Evolutionary conservation across 306 rosid genomes (phyloP).

Genomic region (Abrus precatorius): DNA sequence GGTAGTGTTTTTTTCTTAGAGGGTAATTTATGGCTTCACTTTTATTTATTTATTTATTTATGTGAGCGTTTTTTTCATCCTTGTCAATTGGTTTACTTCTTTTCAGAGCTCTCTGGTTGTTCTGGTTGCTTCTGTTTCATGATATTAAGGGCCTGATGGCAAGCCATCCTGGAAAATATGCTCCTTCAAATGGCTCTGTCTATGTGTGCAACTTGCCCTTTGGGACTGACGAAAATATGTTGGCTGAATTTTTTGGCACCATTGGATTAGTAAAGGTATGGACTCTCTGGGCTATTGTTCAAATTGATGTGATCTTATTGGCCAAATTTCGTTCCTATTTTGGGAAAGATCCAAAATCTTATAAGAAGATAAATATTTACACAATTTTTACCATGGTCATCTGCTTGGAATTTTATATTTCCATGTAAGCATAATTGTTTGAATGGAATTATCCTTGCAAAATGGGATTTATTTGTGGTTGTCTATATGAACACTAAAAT

Average conservation of each 20-base stretch:
- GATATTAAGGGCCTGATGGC: slow-evolving; percentile 82
- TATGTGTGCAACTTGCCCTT: slow-evolving; percentile 94
- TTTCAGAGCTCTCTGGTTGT: slow-evolving; percentile 54
- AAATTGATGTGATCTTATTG: slow-evolving; percentile 12
- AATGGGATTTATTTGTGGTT: slow-evolving; percentile 20
- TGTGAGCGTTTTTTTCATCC: not conserved
- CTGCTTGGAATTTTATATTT: slow-evolving; percentile 2
- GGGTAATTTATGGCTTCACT: not conserved
- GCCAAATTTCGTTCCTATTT: not conserved
- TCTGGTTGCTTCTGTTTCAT: slow-evolving; percentile 59
- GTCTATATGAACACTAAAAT: not conserved
- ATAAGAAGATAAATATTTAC: not conserved
- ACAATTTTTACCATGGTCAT: not conserved
- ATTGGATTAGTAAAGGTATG: slow-evolving; percentile 92
- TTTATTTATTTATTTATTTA: not conserved
- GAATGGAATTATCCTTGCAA: not conserved
- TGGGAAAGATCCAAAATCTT: not conserved
- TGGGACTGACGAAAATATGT: slow-evolving; percentile 85
- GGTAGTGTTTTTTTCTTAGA: not conserved
- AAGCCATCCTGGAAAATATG: slow-evolving; percentile 69
- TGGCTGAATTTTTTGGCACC: slow-evolving; percentile 96
- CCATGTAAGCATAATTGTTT: not conserved
- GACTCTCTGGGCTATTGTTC: slow-evolving; percentile 42
- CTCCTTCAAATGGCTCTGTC: slow-evolving; percentile 83
- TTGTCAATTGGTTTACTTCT: not conserved